A percentile compares a stretch with the other conserved stretches of the same genome.
Conservation (phyloP, 1,139 yeast species). For the Chernovozyma sophiae-reginae region DNA sequence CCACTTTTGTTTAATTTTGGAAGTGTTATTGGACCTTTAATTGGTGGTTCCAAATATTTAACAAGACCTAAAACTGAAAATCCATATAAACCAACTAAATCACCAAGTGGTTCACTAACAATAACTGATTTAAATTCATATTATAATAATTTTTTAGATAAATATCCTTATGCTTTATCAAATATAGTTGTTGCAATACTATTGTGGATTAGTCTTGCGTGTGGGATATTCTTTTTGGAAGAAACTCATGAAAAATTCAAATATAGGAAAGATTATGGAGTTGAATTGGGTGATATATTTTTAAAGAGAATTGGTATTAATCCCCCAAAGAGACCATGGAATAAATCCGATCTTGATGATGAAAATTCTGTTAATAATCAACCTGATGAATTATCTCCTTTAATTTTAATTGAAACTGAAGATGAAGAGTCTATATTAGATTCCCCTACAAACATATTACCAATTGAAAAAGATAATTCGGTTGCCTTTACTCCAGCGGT, state of each 20-base stretch:
- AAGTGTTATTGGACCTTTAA: conserved; percentile 49
- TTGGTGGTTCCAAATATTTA: conserved; percentile 45
- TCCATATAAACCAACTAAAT: conserved; percentile 11
- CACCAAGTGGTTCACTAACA: too few relatives aligned
- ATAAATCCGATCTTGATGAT: neutral
- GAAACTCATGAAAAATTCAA: conserved; percentile 51
- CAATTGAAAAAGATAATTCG: conserved; percentile 2
- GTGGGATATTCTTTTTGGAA: conserved; percentile 52
- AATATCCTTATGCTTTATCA: conserved; percentile 57
- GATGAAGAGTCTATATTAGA: conserved; percentile 6
- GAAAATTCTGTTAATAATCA: conserved; percentile 1
- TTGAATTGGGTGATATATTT: conserved; percentile 50
- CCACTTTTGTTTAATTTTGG: conserved; percentile 36
- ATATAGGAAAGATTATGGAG: conserved; percentile 44
- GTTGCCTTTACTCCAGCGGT: conserved; percentile 30
- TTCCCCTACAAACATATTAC: neutral
- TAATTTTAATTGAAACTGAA: conserved; percentile 6
- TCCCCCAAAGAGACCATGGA: conserved; percentile 34
- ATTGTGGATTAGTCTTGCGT: conserved; percentile 33
- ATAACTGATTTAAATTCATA: conserved; percentile 14
- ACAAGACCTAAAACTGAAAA: conserved; percentile 24
- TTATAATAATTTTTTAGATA: conserved; percentile 28
- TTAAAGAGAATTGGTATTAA: conserved; percentile 28
- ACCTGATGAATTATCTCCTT: conserved; percentile 7
- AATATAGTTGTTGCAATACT: conserved; percentile 50